Conservation (phyloP, 2,329 filamentous ascomycete genomes). For the Fusarium pilosicola region DNA sequence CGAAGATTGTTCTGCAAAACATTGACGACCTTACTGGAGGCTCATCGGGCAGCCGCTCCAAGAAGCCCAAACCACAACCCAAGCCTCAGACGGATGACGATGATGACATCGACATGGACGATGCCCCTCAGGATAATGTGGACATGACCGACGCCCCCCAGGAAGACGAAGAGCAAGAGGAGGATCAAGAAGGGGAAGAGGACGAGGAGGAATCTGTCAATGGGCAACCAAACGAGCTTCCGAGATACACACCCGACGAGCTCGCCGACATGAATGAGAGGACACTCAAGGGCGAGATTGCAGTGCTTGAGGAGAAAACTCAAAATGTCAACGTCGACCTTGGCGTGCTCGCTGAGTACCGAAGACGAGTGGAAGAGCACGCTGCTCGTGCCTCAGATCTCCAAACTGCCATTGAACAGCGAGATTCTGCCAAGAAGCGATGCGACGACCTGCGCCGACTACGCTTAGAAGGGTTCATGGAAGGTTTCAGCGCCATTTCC, state of each 20-base stretch:
- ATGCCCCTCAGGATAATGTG: constrained; percentile 44
- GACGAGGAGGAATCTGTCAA: constrained; percentile 40
- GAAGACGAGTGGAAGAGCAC: constrained; percentile 85
- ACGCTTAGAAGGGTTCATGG: constrained; percentile 97
- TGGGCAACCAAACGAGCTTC: constrained; percentile 68
- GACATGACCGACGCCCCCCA: constrained; percentile 45
- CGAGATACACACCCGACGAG: constrained; percentile 79
- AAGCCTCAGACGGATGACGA: constrained; percentile 42
- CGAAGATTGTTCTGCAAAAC: constrained; percentile 85
- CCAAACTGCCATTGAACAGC: constrained; percentile 76
- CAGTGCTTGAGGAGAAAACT: constrained; percentile 73
- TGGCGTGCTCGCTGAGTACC: constrained; percentile 87
- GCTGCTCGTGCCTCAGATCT: constrained; percentile 85
- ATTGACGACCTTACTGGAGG: constrained; percentile 72
- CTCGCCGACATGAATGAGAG: constrained; percentile 73
- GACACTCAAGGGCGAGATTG: constrained; percentile 69
- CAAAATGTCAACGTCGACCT: constrained; percentile 90
- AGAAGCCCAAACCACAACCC: constrained; percentile 40
- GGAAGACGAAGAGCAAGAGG: constrained; percentile 46
- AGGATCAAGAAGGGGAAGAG: constrained; percentile 44
- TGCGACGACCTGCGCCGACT: constrained; percentile 91
- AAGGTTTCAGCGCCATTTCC: constrained; percentile 94
- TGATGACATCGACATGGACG: constrained; percentile 49
- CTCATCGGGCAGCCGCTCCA: constrained; percentile 40
- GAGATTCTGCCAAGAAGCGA: constrained; percentile 89